A percentile compares a stretch with the other conserved stretches of the same genome.
phyloP scores from a whole-genome alignment of 768 basidiomycete species.

The Pisolithus microcarpus region DNA sequence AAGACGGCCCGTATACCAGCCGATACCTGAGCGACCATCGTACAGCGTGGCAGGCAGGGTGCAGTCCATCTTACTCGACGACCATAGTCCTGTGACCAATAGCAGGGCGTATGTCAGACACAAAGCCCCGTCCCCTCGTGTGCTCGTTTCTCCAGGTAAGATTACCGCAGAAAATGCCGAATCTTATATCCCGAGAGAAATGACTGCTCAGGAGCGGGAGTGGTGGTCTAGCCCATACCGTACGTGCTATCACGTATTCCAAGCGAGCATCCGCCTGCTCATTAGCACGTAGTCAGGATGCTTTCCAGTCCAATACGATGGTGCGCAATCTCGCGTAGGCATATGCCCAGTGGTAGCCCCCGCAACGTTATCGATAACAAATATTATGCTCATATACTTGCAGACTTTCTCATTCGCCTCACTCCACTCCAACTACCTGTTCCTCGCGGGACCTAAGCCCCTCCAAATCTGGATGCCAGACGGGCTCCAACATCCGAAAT shows the following conservation, averaged over 20 bases:
- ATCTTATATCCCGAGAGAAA: slow-evolving; percentile 42
- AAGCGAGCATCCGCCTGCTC: background rate
- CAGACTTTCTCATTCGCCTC: slow-evolving; percentile 65
- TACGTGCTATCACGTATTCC: slow-evolving; percentile 25
- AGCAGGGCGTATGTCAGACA: slow-evolving; percentile 44
- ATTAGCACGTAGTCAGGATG: slow-evolving; percentile 54
- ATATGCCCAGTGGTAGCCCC: slow-evolving; percentile 51
- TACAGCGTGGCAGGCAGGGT: slow-evolving; percentile 36
- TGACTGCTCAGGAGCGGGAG: slow-evolving; percentile 53
- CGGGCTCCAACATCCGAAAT: slow-evolving; percentile 61
- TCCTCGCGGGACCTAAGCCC: slow-evolving; percentile 22
- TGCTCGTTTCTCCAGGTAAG: slow-evolving; percentile 27
- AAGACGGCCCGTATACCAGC: slow-evolving; percentile 32
- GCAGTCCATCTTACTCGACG: slow-evolving; percentile 57
- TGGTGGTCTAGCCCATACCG: slow-evolving; percentile 78
- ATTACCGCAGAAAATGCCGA: slow-evolving; percentile 12
- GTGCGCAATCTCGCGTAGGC: slow-evolving; percentile 43
- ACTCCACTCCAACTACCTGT: slow-evolving; percentile 40
- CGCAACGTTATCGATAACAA: background rate
- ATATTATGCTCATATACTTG: background rate
- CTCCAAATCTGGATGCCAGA: slow-evolving; percentile 38
- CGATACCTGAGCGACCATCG: slow-evolving; percentile 31
- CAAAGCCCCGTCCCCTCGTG: slow-evolving; percentile 50
- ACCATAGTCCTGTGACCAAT: slow-evolving; percentile 48
- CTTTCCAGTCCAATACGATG: slow-evolving; percentile 54